Conservation (phyloP, 257 asterid genomes). For the Solanum chiquidenum region DNA sequence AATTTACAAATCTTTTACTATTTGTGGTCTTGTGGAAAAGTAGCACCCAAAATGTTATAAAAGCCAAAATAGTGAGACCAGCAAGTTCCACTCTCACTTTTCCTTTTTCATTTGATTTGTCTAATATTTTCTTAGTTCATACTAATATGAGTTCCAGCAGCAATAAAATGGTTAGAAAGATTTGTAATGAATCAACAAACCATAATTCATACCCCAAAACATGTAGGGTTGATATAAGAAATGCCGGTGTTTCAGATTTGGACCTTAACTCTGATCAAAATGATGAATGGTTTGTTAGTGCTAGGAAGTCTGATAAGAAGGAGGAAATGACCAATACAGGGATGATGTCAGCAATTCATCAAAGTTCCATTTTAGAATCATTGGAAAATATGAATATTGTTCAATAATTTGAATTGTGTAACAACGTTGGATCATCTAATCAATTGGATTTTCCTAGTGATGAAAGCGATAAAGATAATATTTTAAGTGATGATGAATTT, state of each 20-base stretch:
- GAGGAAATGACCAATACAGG: no score
- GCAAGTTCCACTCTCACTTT: neutral
- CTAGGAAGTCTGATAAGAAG: no score
- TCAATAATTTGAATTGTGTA: no score
- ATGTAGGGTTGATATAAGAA: neutral
- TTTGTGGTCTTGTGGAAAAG: neutral
- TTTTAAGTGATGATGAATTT: no score
- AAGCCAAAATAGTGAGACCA: neutral
- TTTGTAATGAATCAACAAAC: neutral
- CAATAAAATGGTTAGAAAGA: no score
- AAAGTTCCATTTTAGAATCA: no score
- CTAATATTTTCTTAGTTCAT: neutral
- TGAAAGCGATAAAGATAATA: no score
- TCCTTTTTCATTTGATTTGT: neutral
- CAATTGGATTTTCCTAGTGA: no score
- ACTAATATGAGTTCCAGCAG: conserved; percentile 24
- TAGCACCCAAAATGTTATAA: neutral
- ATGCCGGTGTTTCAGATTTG: neutral
- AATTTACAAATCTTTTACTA: neutral
- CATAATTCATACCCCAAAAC: neutral
- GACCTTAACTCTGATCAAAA: neutral
- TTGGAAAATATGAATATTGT: no score
- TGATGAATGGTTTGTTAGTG: no score
- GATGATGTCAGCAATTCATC: no score
- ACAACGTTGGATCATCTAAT: no score